A percentile compares a stretch with the other conserved stretches of the same genome.
Conservation (phyloP, 2,329 filamentous ascomycete species). For the Pestalotiopsis sp. region DNA sequence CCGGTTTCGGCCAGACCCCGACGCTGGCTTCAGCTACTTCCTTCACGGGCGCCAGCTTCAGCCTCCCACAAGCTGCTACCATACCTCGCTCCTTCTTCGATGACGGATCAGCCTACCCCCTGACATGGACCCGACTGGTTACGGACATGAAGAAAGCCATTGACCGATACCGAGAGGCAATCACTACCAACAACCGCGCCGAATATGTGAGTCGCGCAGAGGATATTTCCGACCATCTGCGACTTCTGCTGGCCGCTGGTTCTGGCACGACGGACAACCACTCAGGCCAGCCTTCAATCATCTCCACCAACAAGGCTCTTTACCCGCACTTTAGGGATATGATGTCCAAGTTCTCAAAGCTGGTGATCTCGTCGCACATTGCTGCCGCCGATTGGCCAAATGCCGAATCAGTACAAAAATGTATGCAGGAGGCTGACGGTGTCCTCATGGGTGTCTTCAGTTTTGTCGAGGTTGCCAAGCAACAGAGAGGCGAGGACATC, state of each 20-base stretch:
- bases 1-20: constrained; percentile 42
- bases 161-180: constrained; percentile 87
- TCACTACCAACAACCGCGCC: constrained; percentile 78
- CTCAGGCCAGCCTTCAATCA: constrained; percentile 98
- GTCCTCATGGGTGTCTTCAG: constrained; percentile 92
- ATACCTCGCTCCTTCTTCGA: constrained; percentile 88
- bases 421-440: constrained; percentile 94
- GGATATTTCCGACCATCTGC: constrained; percentile 95
- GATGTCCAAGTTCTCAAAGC: constrained; percentile 99
- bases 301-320: constrained; percentile 94
- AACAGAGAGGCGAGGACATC: constrained; percentile 91
- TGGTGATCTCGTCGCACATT: constrained; percentile 97
- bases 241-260: constrained; percentile 89
- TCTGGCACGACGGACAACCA: constrained; percentile 98
- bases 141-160: constrained; percentile 92
- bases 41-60: constrained; percentile 62
- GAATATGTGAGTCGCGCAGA: constrained; percentile 95
- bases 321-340: constrained; percentile 98
- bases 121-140: constrained; percentile 89
- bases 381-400: constrained; percentile 95
- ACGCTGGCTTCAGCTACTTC: constrained; percentile 63
- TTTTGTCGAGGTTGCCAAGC: constrained; percentile 92
- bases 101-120: constrained; percentile 75
- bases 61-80: constrained; percentile 58
- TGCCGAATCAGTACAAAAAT: constrained; percentile 92